Evolutionary conservation across 202 grass and related monocot species (phyloP).

Genomic region (Zizania palustris): DNA sequence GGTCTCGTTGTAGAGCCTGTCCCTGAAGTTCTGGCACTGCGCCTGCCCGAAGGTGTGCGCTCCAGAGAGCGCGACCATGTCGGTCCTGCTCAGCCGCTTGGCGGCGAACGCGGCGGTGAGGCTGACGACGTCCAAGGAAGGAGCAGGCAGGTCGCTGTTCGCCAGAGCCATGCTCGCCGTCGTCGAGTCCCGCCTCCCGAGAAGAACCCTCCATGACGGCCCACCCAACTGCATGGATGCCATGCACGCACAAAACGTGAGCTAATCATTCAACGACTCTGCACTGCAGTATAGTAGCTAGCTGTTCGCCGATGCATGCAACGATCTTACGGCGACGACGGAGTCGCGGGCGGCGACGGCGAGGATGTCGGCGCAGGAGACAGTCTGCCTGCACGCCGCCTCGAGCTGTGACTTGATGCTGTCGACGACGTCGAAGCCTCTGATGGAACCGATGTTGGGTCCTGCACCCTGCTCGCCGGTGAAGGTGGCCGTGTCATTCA

Average conservation of each 20-base stretch:
- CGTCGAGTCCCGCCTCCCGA: constrained; percentile 64
- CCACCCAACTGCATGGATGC: constrained; percentile 53
- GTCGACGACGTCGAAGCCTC: constrained; percentile 65
- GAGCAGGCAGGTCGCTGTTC: constrained; percentile 57
- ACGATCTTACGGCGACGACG: constrained; percentile 43
- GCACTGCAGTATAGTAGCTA: too few relatives aligned
- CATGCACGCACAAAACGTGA: neutral
- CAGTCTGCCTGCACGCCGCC: constrained; percentile 47
- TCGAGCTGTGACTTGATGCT: constrained; percentile 62
- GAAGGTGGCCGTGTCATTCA: constrained; percentile 55
- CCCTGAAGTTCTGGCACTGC: constrained; percentile 59
- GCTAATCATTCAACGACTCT: neutral
- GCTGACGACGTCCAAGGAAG: constrained; percentile 29
- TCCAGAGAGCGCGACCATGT: constrained; percentile 69
- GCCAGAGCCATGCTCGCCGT: constrained; percentile 41
- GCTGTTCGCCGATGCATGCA: neutral
- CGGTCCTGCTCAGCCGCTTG: constrained; percentile 45
- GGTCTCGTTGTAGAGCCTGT: constrained; percentile 71
- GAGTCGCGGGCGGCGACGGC: constrained; percentile 60
- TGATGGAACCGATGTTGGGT: constrained; percentile 53
- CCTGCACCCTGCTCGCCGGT: constrained; percentile 53
- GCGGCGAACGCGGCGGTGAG: constrained; percentile 48
- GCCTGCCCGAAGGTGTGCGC: constrained; percentile 77
- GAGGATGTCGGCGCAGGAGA: constrained; percentile 76
- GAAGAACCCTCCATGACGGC: constrained; percentile 53